Evolutionary conservation across 768 basidiomycete species (phyloP).

Genomic region (Lepiota brunneoincarnata): DNA sequence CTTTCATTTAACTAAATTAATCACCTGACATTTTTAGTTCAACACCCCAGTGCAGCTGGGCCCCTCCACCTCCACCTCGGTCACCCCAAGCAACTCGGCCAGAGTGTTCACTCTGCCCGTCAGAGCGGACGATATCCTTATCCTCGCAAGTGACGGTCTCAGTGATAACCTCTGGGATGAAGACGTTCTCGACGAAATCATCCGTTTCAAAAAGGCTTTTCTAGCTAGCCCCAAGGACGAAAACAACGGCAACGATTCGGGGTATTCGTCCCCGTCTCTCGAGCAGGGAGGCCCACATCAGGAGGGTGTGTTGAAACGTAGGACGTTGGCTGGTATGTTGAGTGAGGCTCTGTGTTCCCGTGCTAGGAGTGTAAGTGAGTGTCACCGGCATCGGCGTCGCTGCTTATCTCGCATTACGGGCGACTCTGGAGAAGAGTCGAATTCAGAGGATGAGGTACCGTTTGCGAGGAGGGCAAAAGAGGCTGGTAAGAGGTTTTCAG

Average conservation of each 20-base stretch:
- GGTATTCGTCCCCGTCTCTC: not conserved
- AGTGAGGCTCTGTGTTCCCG: conserved; percentile 81
- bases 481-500: conserved; percentile 66
- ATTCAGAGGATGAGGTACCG: conserved; percentile 57
- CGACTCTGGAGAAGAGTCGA: not conserved
- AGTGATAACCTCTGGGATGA: conserved; percentile 89
- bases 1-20: not conserved
- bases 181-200: conserved; percentile 81
- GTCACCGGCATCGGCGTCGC: conserved; percentile 14
- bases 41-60: conserved; percentile 49
- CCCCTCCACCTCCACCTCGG: conserved; percentile 27
- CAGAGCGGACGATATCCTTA: conserved; percentile 68
- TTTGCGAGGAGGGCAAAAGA: conserved; percentile 81
- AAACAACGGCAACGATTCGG: not conserved
- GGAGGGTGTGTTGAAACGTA: conserved; percentile 35
- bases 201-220: conserved; percentile 42
- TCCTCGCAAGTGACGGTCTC: conserved; percentile 79
- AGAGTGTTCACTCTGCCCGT: conserved; percentile 71
- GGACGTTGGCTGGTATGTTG: conserved; percentile 65
- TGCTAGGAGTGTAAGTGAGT: conserved; percentile 67
- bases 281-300: not conserved
- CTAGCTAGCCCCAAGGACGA: not conserved
- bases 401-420: not conserved
- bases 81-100: conserved; percentile 46
- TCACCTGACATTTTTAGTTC: conserved; percentile 19